phyloP scores from a whole-genome alignment of 352 stramenopile species.

The Phytophthora tubulina region DNA sequence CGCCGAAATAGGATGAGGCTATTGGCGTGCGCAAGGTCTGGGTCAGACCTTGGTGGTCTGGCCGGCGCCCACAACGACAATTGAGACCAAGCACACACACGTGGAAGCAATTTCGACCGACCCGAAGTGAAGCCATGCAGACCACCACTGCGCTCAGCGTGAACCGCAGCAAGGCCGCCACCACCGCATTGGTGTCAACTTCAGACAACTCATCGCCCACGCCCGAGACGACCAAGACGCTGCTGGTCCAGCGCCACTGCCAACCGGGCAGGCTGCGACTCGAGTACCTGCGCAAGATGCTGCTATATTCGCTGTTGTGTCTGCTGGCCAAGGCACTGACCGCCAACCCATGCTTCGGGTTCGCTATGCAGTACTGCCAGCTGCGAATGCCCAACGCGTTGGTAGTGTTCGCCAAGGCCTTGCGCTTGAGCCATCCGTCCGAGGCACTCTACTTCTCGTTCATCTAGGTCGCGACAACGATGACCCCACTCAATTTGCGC shows the following conservation, averaged over 20 bases:
- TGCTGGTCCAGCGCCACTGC: not conserved
- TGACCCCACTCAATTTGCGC: too few relatives aligned
- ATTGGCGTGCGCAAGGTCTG: slow-evolving; percentile 16
- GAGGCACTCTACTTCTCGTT: slow-evolving; percentile 42
- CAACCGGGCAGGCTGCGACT: slow-evolving; percentile 29
- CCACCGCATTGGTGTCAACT: not conserved
- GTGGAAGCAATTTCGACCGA: not conserved
- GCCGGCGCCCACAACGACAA: slow-evolving; percentile 16
- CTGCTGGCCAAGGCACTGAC: slow-evolving; percentile 30
- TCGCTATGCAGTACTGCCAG: slow-evolving; percentile 39
- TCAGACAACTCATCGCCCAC: not conserved
- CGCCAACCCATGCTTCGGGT: slow-evolving; percentile 35
- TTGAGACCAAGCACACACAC: slow-evolving; percentile 1
- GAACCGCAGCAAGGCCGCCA: not conserved
- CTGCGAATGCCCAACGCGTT: slow-evolving; percentile 31
- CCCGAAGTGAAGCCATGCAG: slow-evolving; percentile 15
- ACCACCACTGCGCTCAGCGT: not conserved
- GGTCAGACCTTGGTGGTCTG: too few relatives aligned
- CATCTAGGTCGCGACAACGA: slow-evolving; percentile 12
- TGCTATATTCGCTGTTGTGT: slow-evolving; percentile 34
- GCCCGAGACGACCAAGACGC: slow-evolving; percentile 2
- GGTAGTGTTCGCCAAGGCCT: slow-evolving; percentile 33
- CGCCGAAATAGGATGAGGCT: slow-evolving; percentile 3
- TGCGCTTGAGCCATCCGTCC: slow-evolving; percentile 24
- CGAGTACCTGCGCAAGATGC: slow-evolving; percentile 37